A percentile compares a stretch with the other conserved stretches of the same genome.
phyloP scores from a whole-genome alignment of 1,139 yeast genomes.

The Debaryomyces sp. region DNA sequence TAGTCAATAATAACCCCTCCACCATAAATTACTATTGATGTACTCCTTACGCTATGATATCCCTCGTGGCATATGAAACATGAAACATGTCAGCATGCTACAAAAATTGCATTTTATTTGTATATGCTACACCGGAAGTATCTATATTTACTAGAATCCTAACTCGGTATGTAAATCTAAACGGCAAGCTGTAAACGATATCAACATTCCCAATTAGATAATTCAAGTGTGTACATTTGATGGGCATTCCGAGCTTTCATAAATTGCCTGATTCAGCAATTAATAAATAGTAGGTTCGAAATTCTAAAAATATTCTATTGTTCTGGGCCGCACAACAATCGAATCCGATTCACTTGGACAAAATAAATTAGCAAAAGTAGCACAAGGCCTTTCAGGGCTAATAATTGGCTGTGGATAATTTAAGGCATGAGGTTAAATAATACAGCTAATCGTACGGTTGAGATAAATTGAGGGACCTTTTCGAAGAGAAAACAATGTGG shows the following conservation, averaged over 20 bases:
- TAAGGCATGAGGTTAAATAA: not conserved
- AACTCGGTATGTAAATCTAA: not conserved
- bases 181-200: not conserved
- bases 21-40: not conserved
- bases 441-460: not conserved
- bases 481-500: not conserved
- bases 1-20: not conserved
- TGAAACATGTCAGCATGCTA: not conserved
- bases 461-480: not conserved
- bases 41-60: not conserved
- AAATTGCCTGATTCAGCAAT: conserved; percentile 1
- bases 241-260: not conserved
- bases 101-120: not conserved
- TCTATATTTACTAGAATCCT: not conserved
- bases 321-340: not conserved
- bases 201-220: conserved; percentile 2
- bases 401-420: not conserved
- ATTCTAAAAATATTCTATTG: conserved; percentile 6
- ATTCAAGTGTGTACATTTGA: conserved; percentile 4
- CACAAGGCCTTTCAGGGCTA: not conserved
- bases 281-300: not conserved
- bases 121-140: not conserved
- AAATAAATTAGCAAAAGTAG: not conserved
- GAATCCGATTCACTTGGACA: not conserved
- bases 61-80: not conserved